Base-by-base conservation (phyloP, 1,284 basidiomycete genomes). In the Austroboletus niveus region DNA sequence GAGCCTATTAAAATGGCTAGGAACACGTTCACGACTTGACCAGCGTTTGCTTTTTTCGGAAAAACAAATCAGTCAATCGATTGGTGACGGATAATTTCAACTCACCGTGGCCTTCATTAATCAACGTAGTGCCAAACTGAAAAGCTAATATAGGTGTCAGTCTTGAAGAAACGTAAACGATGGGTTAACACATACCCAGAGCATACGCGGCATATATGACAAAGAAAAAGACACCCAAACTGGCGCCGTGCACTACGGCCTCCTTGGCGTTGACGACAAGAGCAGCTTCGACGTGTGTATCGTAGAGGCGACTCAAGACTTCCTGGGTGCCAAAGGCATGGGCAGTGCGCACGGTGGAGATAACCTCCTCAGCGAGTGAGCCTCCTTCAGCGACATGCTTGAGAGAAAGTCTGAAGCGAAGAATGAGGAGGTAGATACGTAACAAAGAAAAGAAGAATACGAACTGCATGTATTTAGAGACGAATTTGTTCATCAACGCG, bases 311-410 rank as follows among this genome's bases (percentile, higher is more conserved):
- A 8, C 83, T 67, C 31, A 98, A 78, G 17, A 80, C 76, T 10
- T 67, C 71, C 70, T 94, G 90, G 1, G 87, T 89, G 45, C 92
- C 93, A 61, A 99, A 99, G 0, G 96, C 95, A 58, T 98, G 93
- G 1, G 92, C 87, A 3, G 90, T 94, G 17, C 94, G 87, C 39
- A 96, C 72, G 20, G 89, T 91, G 1, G 90, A 88, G 51, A 99
- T 90, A 60, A 93, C 92, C 69, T 99, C 97, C 71, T 99, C 97
- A 0, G 96, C 95, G 15, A 98, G 70, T 4, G 81, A 86, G 38
- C 95, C 94, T 22, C 87, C 89, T 24, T 88, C 84, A 3, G 93
- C 92, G 32, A 96, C 81, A 51, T 87, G 75, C 52, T 87, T 82
- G 48, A 96, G 80, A 27, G 88, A 81, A 42, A 75, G 56, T 65